Evolutionary conservation across 306 rosid species (phyloP).

Genomic region (Quercus cerris): DNA sequence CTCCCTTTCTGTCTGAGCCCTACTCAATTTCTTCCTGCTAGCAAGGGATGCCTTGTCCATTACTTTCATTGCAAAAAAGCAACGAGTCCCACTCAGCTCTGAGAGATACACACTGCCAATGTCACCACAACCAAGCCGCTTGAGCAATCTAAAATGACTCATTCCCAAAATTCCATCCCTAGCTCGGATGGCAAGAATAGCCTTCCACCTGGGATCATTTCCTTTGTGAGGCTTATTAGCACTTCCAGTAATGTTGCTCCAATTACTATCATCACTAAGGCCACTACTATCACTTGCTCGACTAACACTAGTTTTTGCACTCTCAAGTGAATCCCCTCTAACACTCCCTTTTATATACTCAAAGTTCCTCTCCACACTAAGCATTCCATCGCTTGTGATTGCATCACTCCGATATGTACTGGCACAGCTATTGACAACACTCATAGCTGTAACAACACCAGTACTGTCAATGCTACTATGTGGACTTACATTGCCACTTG

Average conservation of each 20-base stretch:
- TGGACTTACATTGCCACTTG: constrained; percentile 98
- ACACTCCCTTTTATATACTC: constrained; percentile 80
- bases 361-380: constrained; percentile 81
- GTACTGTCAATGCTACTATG: constrained; percentile 91
- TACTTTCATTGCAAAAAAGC: constrained; percentile 96
- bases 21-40: constrained; percentile 85
- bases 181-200: constrained; percentile 88
- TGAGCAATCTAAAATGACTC: constrained; percentile 93
- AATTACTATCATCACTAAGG: constrained; percentile 92
- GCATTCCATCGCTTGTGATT: constrained; percentile 81
- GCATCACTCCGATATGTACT: constrained; percentile 86
- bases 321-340: constrained; percentile 94
- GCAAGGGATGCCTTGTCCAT: constrained; percentile 99
- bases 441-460: constrained; percentile 92
- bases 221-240: constrained; percentile 99
- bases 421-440: constrained; percentile 85
- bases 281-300: constrained; percentile 96
- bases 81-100: constrained; percentile 92
- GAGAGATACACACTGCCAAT: constrained; percentile 99
- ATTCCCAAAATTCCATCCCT: constrained; percentile 95
- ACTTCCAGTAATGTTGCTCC: constrained; percentile 97
- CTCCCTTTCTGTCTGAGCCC: constrained; percentile 98
- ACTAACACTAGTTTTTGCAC: constrained; percentile 91
- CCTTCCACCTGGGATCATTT: constrained; percentile 99
- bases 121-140: constrained; percentile 97